Percentiles rank a stretch among this genome's conserved stretches.
Evolutionary conservation across 1,284 basidiomycete species (phyloP).

Genomic region (Phellopilus nigrolimitatus): DNA sequence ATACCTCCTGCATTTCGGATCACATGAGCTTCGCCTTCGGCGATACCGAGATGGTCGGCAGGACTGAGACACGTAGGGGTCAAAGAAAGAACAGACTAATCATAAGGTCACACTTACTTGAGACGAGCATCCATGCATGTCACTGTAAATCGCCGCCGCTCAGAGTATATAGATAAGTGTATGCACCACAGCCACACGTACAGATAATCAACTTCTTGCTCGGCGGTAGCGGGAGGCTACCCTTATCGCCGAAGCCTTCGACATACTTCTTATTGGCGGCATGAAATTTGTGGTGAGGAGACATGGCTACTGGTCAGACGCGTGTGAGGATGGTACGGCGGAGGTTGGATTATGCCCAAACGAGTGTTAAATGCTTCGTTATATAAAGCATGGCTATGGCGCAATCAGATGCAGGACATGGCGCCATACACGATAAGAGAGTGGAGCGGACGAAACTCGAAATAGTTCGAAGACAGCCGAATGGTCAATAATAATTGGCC

Average conservation of each 20-base stretch:
- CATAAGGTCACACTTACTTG: constrained; percentile 29
- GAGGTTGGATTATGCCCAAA: too few relatives aligned
- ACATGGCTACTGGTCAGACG: background rate
- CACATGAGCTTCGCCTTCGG: constrained; percentile 64
- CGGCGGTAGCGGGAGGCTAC: constrained; percentile 43
- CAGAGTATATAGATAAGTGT: background rate
- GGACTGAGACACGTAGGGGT: constrained; percentile 36
- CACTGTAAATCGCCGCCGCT: constrained; percentile 32
- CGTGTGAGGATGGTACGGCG: too few relatives aligned
- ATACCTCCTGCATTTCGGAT: constrained; percentile 64
- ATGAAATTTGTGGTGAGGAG: constrained; percentile 29
- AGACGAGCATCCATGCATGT: constrained; percentile 70
- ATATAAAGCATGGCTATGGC: background rate
- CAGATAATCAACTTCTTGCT: constrained; percentile 46
- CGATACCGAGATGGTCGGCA: constrained; percentile 52
- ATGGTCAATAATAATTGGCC: too few relatives aligned
- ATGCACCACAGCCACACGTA: constrained; percentile 20
- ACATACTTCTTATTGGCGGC: constrained; percentile 38
- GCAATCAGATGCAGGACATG: background rate
- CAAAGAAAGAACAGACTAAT: background rate
- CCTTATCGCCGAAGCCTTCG: constrained; percentile 42
- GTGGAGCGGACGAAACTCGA: too few relatives aligned
- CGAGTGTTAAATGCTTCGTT: background rate
- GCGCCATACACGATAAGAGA: too few relatives aligned
- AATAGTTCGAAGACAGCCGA: too few relatives aligned